phyloP scores from a whole-genome alignment of 305 asterid genomes.

The Coffea humblotiana region DNA sequence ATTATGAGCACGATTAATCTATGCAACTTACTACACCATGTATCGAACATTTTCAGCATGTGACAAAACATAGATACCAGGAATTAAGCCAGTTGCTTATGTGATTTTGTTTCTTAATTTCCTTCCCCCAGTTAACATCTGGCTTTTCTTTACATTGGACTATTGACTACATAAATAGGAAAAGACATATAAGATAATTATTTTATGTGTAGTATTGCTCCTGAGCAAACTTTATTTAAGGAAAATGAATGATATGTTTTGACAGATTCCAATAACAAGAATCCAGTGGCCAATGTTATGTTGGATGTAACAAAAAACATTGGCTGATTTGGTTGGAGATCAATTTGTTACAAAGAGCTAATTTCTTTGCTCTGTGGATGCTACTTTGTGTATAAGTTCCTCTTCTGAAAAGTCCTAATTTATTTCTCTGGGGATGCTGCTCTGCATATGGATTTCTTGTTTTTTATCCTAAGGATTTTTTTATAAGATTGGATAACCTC shows the following conservation, averaged over 20 bases:
- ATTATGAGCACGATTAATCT: background rate
- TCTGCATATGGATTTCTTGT: background rate
- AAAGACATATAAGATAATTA: background rate
- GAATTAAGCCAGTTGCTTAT: background rate
- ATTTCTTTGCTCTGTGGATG: background rate
- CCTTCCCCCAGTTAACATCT: background rate
- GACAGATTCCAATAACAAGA: background rate
- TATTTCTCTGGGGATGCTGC: background rate
- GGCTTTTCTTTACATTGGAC: background rate
- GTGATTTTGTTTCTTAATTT: background rate
- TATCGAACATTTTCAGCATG: background rate
- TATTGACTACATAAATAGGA: background rate
- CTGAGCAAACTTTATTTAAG: background rate
- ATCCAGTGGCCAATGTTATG: background rate
- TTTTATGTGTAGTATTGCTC: background rate
- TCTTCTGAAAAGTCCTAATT: too few relatives aligned
- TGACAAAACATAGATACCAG: background rate
- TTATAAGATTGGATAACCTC: background rate
- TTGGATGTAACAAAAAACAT: background rate
- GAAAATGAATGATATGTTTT: background rate
- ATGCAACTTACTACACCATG: background rate
- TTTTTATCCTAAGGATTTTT: background rate
- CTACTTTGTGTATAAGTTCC: background rate
- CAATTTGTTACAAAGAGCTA: background rate
- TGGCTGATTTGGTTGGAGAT: background rate